phyloP scores from a whole-genome alignment of 2,329 filamentous ascomycete genomes.

The Claviceps cyperi region DNA sequence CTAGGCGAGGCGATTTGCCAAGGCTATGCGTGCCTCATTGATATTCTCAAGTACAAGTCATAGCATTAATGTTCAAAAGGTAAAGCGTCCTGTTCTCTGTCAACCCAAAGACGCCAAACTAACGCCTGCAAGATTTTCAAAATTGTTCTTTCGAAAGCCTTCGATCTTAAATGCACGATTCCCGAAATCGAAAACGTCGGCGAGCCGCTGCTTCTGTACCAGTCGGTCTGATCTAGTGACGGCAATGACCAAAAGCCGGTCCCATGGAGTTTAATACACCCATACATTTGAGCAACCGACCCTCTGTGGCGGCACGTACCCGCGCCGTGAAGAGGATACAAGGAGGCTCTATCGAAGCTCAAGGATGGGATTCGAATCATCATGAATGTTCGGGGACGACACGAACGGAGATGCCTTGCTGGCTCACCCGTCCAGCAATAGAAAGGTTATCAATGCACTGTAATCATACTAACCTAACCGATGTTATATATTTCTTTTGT shows the following conservation, averaged over 20 bases:
- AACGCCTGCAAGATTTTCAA: slow-evolving; percentile 72
- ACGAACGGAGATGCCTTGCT: not conserved
- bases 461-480: slow-evolving; percentile 5
- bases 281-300: not conserved
- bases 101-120: not conserved
- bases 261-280: too few species aligned
- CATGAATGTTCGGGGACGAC: not conserved
- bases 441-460: slow-evolving; percentile 1
- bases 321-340: not conserved
- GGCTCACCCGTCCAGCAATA: not conserved
- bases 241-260: not conserved
- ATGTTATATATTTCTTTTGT: not conserved
- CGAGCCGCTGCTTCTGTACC: slow-evolving; percentile 86
- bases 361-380: not conserved
- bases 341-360: not conserved
- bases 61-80: slow-evolving; percentile 98
- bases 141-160: slow-evolving; percentile 95
- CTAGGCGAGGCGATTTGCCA: slow-evolving; percentile 86
- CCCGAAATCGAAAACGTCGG: slow-evolving; percentile 97
- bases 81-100: slow-evolving; percentile 19
- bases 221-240: slow-evolving; percentile 31
- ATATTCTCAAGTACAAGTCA: slow-evolving; percentile 99
- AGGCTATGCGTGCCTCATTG: slow-evolving; percentile 92
- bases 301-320: not conserved
- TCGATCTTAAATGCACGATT: slow-evolving; percentile 97